Evolutionary conservation across 345 rosid species (phyloP).

Genomic region (Odontarrhena argentea): DNA sequence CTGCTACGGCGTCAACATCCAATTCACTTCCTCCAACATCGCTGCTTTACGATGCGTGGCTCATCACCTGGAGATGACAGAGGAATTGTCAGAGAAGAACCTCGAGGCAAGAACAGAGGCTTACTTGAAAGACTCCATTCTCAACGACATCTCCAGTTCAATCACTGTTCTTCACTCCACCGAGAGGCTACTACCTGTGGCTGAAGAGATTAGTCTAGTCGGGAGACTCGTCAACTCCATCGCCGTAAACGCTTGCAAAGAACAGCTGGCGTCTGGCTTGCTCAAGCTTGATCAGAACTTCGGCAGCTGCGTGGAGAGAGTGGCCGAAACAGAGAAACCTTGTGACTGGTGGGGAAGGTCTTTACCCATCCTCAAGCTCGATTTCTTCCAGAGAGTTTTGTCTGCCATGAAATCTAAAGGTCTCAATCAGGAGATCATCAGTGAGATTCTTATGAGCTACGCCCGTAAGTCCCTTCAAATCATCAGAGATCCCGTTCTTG

Average conservation of each 20-base stretch:
- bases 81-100: conserved; percentile 80
- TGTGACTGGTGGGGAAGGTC: conserved; percentile 95
- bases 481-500: conserved; percentile 43
- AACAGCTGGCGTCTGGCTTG: conserved; percentile 90
- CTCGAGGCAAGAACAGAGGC: conserved; percentile 71
- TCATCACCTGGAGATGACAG: conserved; percentile 95
- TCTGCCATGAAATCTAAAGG: conserved; percentile 91
- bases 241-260: conserved; percentile 85
- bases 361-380: conserved; percentile 66
- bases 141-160: conserved; percentile 67
- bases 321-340: conserved; percentile 64
- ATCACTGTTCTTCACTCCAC: conserved; percentile 70
- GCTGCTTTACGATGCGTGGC: conserved; percentile 72
- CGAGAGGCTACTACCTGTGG: conserved; percentile 65
- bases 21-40: conserved; percentile 65
- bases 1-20: conserved; percentile 80
- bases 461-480: conserved; percentile 81
- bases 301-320: conserved; percentile 35
- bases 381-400: conserved; percentile 81
- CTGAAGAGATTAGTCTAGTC: conserved; percentile 81
- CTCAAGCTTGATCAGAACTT: conserved; percentile 80
- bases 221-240: conserved; percentile 73
- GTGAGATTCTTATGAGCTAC: conserved; percentile 79
- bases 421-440: conserved; percentile 84
- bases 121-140: conserved; percentile 60